Percentiles rank a stretch among this genome's conserved stretches.
Conservation (phyloP, 495 filamentous ascomycete species). For the Penicillium parvum region DNA sequence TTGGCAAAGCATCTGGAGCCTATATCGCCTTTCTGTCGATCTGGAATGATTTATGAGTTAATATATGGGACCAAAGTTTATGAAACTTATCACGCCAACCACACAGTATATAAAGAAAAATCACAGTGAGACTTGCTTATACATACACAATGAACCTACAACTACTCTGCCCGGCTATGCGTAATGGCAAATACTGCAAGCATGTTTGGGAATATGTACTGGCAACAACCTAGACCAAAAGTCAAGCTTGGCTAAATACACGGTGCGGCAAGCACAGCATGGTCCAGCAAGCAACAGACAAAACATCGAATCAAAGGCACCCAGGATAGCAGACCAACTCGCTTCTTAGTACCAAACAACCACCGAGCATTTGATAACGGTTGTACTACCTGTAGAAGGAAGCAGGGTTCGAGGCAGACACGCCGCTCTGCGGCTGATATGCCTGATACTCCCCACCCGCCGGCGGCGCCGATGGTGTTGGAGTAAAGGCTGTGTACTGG, state of each 20-base stretch:
- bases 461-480: constrained; percentile 31
- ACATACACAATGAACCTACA: no score
- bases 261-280: constrained; percentile 4
- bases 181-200: not conserved
- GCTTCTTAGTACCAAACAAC: no score
- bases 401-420: constrained; percentile 36
- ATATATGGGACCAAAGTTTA: no score
- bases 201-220: constrained; percentile 12
- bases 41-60: no score
- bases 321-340: not conserved
- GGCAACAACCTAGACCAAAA: not conserved
- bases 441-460: constrained; percentile 45
- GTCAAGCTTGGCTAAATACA: constrained; percentile 14
- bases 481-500: constrained; percentile 38
- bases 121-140: no score
- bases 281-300: constrained; percentile 1
- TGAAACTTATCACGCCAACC: no score
- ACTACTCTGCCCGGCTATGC: no score
- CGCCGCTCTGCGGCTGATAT: constrained; percentile 42
- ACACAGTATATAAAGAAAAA: no score
- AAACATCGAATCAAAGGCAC: not conserved
- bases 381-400: constrained; percentile 38
- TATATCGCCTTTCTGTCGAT: no score
- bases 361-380: no score
- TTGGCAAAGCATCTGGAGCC: no score